Percentiles rank a stretch among this genome's conserved stretches.
Evolutionary conservation across 306 rosid species (phyloP).

Genomic region (Trichosanthes truncata): DNA sequence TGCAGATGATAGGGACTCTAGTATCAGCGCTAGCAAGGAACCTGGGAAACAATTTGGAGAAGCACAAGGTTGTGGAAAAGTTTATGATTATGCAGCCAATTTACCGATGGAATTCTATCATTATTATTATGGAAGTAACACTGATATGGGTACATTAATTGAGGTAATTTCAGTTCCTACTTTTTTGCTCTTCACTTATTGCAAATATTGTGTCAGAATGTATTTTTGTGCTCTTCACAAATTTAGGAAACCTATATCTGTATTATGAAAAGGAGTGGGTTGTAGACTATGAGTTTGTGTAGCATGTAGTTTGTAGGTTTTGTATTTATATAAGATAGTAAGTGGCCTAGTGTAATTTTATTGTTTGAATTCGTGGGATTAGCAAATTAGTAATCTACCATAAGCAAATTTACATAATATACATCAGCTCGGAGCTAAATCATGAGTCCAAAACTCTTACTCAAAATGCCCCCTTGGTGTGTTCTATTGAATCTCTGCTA

Average conservation of each 20-base stretch:
- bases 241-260: not conserved
- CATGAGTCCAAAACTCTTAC: not conserved
- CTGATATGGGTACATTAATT: slow-evolving; percentile 81
- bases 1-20: slow-evolving; percentile 23
- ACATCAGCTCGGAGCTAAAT: not conserved
- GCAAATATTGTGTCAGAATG: not conserved
- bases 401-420: not conserved
- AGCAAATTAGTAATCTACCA: not conserved
- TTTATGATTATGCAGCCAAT: slow-evolving; percentile 57
- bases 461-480: not conserved
- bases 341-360: not conserved
- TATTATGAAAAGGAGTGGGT: not conserved
- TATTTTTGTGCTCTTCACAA: not conserved
- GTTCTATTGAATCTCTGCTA: not conserved
- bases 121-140: slow-evolving; percentile 84
- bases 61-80: slow-evolving; percentile 31
- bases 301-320: not conserved
- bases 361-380: not conserved
- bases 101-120: slow-evolving; percentile 88
- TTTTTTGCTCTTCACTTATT: not conserved
- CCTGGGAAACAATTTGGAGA: slow-evolving; percentile 28
- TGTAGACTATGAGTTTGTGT: not conserved
- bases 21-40: slow-evolving; percentile 28
- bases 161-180: slow-evolving; percentile 38
- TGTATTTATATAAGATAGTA: not conserved